These are phyloP conservation scores for Penicillium pancosmium DNA, from an alignment of 495 filamentous ascomycete species.

Conservation along the genomic window DNA sequence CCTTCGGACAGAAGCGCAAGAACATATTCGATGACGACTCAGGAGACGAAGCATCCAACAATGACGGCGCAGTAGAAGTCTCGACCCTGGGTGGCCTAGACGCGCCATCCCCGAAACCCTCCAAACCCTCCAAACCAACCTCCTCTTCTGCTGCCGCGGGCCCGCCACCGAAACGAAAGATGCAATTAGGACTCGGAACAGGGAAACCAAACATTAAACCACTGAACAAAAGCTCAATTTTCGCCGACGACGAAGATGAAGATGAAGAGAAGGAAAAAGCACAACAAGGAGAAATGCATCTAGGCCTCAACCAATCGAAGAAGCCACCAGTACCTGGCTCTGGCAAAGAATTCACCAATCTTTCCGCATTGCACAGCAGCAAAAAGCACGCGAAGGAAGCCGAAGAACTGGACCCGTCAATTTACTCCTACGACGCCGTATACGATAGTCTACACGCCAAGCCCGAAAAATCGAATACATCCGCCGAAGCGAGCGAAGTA, in stretches of 20 bases:
- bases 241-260: slow-evolving; percentile 45
- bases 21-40: slow-evolving; percentile 54
- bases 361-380: slow-evolving; percentile 53
- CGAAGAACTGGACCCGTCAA: slow-evolving; percentile 50
- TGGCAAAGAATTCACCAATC: slow-evolving; percentile 44
- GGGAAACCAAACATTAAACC: slow-evolving; percentile 36
- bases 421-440: slow-evolving; percentile 60
- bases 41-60: slow-evolving; percentile 43
- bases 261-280: slow-evolving; percentile 30
- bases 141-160: slow-evolving; percentile 11
- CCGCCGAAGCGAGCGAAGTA: slow-evolving; percentile 28
- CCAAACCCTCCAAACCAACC: slow-evolving; percentile 8
- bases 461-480: slow-evolving; percentile 28
- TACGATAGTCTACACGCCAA: slow-evolving; percentile 56
- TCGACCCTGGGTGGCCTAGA: slow-evolving; percentile 48
- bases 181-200: slow-evolving; percentile 28
- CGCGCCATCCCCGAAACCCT: slow-evolving; percentile 16
- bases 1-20: slow-evolving; percentile 49
- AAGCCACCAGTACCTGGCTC: slow-evolving; percentile 3
- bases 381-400: slow-evolving; percentile 51
- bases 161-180: slow-evolving; percentile 42
- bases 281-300: slow-evolving; percentile 20
- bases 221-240: slow-evolving; percentile 44
- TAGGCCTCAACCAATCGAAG: slow-evolving; percentile 25
- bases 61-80: slow-evolving; percentile 35